A percentile compares a stretch with the other conserved stretches of the same genome.
Evolutionary conservation across 208 protist species (phyloP).

Genomic region (Tritrichomonas musculus): DNA sequence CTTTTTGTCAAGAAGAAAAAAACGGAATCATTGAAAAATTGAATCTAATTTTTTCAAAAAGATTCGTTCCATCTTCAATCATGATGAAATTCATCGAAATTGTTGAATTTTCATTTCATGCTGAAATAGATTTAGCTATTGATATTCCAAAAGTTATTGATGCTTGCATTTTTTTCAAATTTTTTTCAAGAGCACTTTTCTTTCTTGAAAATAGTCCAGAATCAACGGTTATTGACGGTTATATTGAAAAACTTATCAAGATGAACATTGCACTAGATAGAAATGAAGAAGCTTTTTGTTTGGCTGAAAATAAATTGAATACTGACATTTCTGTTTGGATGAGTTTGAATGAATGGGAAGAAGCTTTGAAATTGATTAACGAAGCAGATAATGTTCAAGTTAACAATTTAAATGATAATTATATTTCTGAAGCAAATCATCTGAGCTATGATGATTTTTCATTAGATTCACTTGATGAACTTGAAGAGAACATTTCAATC

Average conservation of each 20-base stretch:
- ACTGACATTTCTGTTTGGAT: neutral
- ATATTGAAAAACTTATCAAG: neutral
- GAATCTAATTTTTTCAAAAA: neutral
- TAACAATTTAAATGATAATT: too few relatives aligned
- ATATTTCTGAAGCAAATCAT: too few relatives aligned
- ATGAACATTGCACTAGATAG: neutral
- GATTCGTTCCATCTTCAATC: neutral
- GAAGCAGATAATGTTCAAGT: too few relatives aligned
- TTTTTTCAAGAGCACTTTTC: neutral
- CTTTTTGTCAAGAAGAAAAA: neutral
- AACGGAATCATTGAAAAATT: neutral
- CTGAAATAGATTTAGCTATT: neutral
- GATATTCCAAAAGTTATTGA: neutral
- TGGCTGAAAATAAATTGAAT: neutral
- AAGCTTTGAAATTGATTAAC: neutral
- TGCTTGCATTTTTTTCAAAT: neutral
- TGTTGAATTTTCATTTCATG: neutral
- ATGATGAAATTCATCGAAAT: neutral
- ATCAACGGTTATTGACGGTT: neutral
- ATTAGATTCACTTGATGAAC: too few relatives aligned
- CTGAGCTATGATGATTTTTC: too few relatives aligned
- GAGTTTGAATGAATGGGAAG: neutral
- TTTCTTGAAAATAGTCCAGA: neutral
- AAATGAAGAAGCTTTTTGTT: neutral
- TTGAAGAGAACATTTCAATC: neutral